Base-by-base conservation (phyloP, 148 eudicot genomes). In the Gaultheria prostrata region DNA sequence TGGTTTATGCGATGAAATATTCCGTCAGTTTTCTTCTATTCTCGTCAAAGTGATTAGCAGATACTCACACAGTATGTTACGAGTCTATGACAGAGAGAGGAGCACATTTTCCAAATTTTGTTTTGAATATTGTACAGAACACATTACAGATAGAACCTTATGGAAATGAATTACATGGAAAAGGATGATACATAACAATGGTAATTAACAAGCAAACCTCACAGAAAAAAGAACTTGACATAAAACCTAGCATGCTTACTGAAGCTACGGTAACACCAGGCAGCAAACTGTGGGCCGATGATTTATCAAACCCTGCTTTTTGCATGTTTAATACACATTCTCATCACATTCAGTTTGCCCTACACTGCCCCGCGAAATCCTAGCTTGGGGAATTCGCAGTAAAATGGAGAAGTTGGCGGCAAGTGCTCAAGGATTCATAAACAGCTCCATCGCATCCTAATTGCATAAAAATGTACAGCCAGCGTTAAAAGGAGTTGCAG, bases 331-430 rank as follows among this genome's bases (percentile, higher is more conserved):
- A 71, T 32, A 33, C 46, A 71, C 21, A 13, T 35, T 71, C n/a
- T 71, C 76, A 6, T 71, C 76, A 33, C 8, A 71, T 71, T 71
- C n/a, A 35, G 21, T 71, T 71, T 71, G 76, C 76, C 76, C 46
- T 35, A 20, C 46, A 32, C 46, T 35, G 46, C 45, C 46, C 76
- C 35, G 76, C 35, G n/a, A 9, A 39, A 32, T 71, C 76, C 35
- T 33, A 46, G 15, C 48, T n/a, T 7, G n/a, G 45, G 76, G 48
- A 39, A 71, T 7, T 71, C 6, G n/a, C 76, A 71, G 48, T 18
- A 15, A 71, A 39, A 71, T 17, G 76, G 76, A 71, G 76, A 71
- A 32, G 15, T 71, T 71, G 48, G 35, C 48, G 4, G 43, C 46
- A 71, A 71, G 76, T 32, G 76, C 76, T 15, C 46, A 71, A 14